phyloP scores from a whole-genome alignment of 176 grass and related monocot genomes.

The Ampelocalamus luodianensis region DNA sequence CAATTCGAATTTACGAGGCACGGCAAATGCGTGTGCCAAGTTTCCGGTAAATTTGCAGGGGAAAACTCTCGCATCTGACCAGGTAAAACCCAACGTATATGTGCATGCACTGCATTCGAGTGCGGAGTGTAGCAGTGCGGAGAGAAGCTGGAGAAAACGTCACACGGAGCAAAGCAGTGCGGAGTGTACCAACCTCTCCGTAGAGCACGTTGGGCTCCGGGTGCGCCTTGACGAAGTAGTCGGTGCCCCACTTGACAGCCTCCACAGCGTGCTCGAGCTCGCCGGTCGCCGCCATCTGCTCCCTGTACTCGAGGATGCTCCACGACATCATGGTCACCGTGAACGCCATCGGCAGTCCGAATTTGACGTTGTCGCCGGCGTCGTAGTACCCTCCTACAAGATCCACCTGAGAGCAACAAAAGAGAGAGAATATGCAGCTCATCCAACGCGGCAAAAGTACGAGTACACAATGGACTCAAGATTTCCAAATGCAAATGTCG shows the following conservation, averaged over 20 bases:
- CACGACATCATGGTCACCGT: constrained; percentile 98
- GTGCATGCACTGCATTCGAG: background rate
- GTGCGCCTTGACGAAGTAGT: constrained; percentile 92
- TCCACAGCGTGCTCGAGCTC: constrained; percentile 83
- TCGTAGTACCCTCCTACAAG: constrained; percentile 92
- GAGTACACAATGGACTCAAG: background rate
- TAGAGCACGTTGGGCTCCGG: constrained; percentile 79
- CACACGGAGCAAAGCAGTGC: background rate
- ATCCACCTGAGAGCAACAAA: constrained; percentile 55
- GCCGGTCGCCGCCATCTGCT: constrained; percentile 77
- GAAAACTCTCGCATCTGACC: background rate
- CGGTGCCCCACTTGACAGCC: constrained; percentile 90
- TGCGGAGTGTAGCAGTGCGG: background rate
- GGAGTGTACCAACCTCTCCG: constrained; percentile 58
- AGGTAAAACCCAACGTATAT: constrained; percentile 20
- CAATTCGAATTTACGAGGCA: background rate
- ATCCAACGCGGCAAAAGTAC: no score
- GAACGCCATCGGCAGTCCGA: constrained; percentile 96
- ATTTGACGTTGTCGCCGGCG: constrained; percentile 97
- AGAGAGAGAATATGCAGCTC: background rate
- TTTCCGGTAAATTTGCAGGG: background rate
- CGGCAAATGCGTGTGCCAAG: background rate
- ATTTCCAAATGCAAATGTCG: background rate
- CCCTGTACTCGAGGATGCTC: constrained; percentile 81
- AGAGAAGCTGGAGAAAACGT: no score